Base-by-base conservation (phyloP, 2,329 filamentous ascomycete genomes). In the Xylaria sp. region DNA sequence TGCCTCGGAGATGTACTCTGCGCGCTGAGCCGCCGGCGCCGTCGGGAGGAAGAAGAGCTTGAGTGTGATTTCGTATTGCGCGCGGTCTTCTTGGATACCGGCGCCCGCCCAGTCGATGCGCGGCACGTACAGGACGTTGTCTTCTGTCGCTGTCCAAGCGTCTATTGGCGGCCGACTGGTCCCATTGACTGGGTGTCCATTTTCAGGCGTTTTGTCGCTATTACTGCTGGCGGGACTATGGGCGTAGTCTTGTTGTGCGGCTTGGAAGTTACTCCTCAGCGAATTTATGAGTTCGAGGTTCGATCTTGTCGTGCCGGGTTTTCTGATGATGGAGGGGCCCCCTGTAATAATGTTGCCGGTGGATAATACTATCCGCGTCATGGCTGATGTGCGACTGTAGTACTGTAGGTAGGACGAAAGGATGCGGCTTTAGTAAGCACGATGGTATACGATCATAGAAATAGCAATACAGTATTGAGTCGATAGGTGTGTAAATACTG, bases 261-360 rank as follows among this genome's bases (percentile, higher is more conserved):
- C 89, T 62, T 89, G 80, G 79, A 98, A 94, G 81, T 95, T 97
- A 78, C 90, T 89, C 75, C 93, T 92, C 20, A 99, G 88, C 2
- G 94, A 93, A 77, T 94, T 94, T 72, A 94, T 92, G 75, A 99
- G 89, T 82, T 99, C 96, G 75, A 94, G 90, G 79, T 98, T 98
- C 64, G 95, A 98, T 79, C 94, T 94, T 78, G 90, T 90, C 73
- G 89, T 88, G 69, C 90, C 87, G 18, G 91, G 89, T 77, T 92
- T 93, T 71, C 93, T 91, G 80, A 97, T 91, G 71, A 97, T 91
- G 58, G 94, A 93, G 66, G 92, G 92, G 66, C 93, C 92, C 72
- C 89, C 90, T 75, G 91, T 91, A 87, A 97, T 93, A 79, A 97
- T 92, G 84, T 97, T 98, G 48, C 76, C 76, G 23, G 76, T 78